Evolutionary conservation across 116 monocot genomes (phyloP).

Genomic region (Dioscorea cayenensis): DNA sequence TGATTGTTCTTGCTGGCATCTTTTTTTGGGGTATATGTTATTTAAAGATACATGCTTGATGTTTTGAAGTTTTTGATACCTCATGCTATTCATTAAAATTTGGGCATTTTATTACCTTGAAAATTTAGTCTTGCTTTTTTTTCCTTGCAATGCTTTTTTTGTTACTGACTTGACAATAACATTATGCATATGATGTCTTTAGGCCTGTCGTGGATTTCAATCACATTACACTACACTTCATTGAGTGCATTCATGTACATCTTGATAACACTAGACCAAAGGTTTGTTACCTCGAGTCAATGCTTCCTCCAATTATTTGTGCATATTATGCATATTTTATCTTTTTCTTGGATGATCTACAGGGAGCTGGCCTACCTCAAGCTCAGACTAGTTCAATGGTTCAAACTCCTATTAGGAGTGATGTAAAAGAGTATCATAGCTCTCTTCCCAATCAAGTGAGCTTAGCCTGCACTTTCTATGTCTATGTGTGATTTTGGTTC

Average conservation of each 20-base stretch:
- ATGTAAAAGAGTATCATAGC: conserved; percentile 20
- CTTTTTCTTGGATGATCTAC: neutral
- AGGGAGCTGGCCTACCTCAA: neutral
- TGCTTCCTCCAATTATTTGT: neutral
- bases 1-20: no score
- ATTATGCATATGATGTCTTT: neutral
- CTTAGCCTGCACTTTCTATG: neutral
- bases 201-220: conserved; percentile 55
- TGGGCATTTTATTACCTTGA: no score
- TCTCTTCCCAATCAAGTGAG: conserved; percentile 38
- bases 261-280: conserved; percentile 48
- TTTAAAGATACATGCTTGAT: no score
- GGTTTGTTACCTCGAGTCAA: conserved; percentile 14
- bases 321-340: neutral
- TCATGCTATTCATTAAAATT: no score
- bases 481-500: neutral
- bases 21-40: no score
- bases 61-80: no score
- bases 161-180: neutral
- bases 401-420: conserved; percentile 22
- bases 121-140: neutral
- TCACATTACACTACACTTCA: conserved; percentile 57
- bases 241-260: conserved; percentile 80
- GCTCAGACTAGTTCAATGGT: neutral
- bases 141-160: neutral